Percentiles rank a stretch among this genome's conserved stretches.
Conservation (phyloP, 1,284 basidiomycete genomes). For the Cryptococcus maquisensis region DNA sequence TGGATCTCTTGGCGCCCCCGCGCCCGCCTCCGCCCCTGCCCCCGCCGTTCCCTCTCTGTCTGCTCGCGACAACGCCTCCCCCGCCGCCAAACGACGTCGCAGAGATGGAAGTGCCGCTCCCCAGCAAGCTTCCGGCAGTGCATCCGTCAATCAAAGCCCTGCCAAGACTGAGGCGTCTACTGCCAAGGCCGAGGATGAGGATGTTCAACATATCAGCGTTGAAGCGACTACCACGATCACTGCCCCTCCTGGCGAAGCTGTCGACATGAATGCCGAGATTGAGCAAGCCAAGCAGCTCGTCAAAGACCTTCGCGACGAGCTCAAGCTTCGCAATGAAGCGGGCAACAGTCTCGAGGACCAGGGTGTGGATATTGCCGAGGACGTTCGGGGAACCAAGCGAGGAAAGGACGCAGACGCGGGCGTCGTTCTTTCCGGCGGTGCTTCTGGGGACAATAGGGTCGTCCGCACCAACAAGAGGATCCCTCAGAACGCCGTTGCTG, state of each 20-base stretch:
- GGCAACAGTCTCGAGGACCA: slow-evolving; percentile 43
- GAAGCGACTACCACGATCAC: slow-evolving; percentile 45
- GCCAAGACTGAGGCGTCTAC: slow-evolving; percentile 1
- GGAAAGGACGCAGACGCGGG: slow-evolving; percentile 33
- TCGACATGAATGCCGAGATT: slow-evolving; percentile 47
- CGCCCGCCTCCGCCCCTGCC: background rate
- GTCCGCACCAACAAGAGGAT: slow-evolving; percentile 41
- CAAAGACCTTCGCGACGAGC: slow-evolving; percentile 40
- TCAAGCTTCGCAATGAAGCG: slow-evolving; percentile 34
- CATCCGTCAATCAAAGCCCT: background rate
- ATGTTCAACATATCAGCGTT: slow-evolving; percentile 32
- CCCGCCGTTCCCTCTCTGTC: slow-evolving; percentile 12
- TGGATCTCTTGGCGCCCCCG: background rate
- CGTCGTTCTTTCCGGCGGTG: slow-evolving; percentile 29
- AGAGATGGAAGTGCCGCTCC: slow-evolving; percentile 2
- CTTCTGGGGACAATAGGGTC: slow-evolving; percentile 24
- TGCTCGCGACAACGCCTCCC: slow-evolving; percentile 17
- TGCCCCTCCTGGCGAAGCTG: slow-evolving; percentile 27
- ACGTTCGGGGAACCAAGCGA: slow-evolving; percentile 41
- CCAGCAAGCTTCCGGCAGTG: slow-evolving; percentile 3
- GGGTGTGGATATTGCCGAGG: slow-evolving; percentile 25
- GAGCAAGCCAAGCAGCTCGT: slow-evolving; percentile 46
- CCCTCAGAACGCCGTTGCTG: slow-evolving; percentile 13
- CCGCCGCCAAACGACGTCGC: slow-evolving; percentile 38
- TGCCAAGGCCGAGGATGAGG: slow-evolving; percentile 3